Conservation (phyloP, 2,329 filamentous ascomycete genomes). For the Aureobasidium namibiae region DNA sequence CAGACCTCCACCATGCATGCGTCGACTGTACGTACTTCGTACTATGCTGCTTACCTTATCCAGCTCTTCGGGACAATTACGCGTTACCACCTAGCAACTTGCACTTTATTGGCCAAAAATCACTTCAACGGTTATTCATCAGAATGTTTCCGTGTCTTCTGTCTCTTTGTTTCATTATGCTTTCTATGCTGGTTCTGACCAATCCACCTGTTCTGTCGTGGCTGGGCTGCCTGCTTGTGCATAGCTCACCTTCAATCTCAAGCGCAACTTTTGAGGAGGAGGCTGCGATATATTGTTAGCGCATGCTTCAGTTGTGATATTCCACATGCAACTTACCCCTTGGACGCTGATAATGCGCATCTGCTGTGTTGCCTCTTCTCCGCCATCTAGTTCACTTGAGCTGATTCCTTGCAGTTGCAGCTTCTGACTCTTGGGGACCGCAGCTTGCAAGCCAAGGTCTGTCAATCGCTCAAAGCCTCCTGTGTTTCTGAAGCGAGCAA, state of each 20-base stretch:
- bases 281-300: constrained; percentile 44
- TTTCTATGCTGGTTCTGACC: constrained; percentile 62
- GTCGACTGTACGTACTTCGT: background rate
- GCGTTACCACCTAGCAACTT: too few species aligned
- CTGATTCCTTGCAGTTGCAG: constrained; percentile 87
- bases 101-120: background rate
- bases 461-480: constrained; percentile 58
- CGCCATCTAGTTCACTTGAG: constrained; percentile 63
- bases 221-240: constrained; percentile 60
- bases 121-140: too few species aligned
- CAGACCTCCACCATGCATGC: background rate
- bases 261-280: constrained; percentile 58
- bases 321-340: constrained; percentile 62
- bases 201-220: constrained; percentile 89
- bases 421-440: constrained; percentile 93
- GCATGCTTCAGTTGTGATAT: background rate
- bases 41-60: background rate
- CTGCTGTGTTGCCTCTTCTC: constrained; percentile 76
- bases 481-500: constrained; percentile 74
- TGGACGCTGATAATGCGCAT: constrained; percentile 82
- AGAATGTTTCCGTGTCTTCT: background rate
- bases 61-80: background rate
- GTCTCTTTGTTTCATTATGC: background rate
- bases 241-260: constrained; percentile 80
- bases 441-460: constrained; percentile 79